These are phyloP conservation scores for Dentipellis fragilis DNA, from an alignment of 768 basidiomycete genomes.

Conservation along the genomic window DNA sequence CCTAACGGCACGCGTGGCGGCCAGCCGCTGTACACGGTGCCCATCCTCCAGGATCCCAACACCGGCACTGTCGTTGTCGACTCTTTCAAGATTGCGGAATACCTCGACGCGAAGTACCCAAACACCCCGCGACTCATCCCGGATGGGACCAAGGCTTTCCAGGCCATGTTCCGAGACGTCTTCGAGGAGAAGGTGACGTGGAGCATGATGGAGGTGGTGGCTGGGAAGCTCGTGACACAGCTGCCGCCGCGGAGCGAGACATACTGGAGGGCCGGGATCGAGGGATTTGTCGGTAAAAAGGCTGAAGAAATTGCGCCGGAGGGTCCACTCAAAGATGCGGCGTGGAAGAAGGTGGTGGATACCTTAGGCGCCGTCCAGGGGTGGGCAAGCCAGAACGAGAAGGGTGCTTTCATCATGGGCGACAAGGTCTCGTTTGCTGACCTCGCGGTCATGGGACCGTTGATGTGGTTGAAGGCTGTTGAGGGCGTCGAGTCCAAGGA, in stretches of 20 bases:
- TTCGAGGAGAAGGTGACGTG: background rate
- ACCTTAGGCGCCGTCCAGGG: background rate
- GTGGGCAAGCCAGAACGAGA: background rate
- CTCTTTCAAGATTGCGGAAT: constrained; percentile 10
- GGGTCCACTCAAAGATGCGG: background rate
- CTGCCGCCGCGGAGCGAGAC: constrained; percentile 1
- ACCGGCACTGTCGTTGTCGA: constrained; percentile 10
- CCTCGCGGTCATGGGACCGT: background rate
- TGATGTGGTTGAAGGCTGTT: background rate
- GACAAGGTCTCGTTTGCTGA: constrained; percentile 7
- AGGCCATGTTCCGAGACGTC: background rate
- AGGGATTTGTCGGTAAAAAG: background rate
- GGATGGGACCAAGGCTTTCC: constrained; percentile 1
- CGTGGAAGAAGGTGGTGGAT: background rate
- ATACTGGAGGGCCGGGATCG: constrained; percentile 4
- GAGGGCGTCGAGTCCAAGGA: background rate
- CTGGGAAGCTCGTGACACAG: background rate
- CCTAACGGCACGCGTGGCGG: background rate
- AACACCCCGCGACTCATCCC: constrained; percentile 6
- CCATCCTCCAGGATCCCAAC: constrained; percentile 10
- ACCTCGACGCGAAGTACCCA: constrained; percentile 13
- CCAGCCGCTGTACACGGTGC: constrained; percentile 10
- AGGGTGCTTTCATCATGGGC: background rate
- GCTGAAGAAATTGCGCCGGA: background rate
- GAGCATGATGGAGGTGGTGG: background rate